Evolutionary conservation across 441 rosid genomes (phyloP), one percentile per base, ranked within the genome.

Genomic region (Syzygium malaccense): DNA sequence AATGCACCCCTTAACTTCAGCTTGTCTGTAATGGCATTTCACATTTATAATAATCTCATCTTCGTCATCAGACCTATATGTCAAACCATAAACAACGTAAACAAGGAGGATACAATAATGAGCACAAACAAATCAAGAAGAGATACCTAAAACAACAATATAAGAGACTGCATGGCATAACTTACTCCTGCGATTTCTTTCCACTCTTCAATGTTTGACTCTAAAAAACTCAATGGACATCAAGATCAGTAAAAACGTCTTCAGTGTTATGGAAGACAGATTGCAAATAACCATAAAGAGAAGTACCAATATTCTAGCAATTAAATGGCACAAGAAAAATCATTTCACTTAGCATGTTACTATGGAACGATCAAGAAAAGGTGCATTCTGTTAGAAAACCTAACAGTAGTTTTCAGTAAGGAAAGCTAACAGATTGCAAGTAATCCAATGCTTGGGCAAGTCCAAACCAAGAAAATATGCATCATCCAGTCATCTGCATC

Each of bases 1-100:
- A 85, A 91, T 91, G 89, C 91, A 90, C 51, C 93, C 94, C 37
- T 87, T 91, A 87, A 98, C 89, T 86, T 91, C 90, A 92, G 98
- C 99, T 91, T 93, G 97, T 87, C 88, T 88, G 89, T 96, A 97
- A 93, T 97, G 99, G 89, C 97, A 95, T 94, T 95, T 95, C 92
- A 96, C 99, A 88, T 97, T 94, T 92, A 94, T 92, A 87, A 96
- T 91, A 90, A 97, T 92, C 93, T 92, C 92, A 91, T 97, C 98
- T 92, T 98, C 96, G 57, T 93, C 96, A 89, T 96, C 98, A 91
- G 85, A 85, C 80, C 89, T 88, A 55, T 48, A 88, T 55, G 60
- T 84, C 88, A 90, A 89, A 87, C 66, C 91, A 85, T 78, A 85
- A 91, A 92, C 55, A 62, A 85, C 78, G 80, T 62, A 45, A 91